Evolutionary conservation across 768 basidiomycete genomes (phyloP).

Genomic region (Nidula microcarpa): DNA sequence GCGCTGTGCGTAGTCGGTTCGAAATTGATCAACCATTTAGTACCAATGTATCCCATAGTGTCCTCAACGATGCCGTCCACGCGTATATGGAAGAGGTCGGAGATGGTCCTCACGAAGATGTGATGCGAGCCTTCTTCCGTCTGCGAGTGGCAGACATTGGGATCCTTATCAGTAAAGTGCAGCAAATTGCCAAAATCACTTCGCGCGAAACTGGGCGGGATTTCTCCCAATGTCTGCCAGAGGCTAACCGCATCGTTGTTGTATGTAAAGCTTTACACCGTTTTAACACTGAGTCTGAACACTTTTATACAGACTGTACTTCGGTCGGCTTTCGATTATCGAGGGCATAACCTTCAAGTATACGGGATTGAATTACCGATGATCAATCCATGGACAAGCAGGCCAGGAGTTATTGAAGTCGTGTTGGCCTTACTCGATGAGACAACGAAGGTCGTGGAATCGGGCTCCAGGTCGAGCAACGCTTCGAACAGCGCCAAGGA

Average conservation of each 20-base stretch:
- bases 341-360: slow-evolving; percentile 63
- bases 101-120: slow-evolving; percentile 64
- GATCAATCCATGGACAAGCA: slow-evolving; percentile 84
- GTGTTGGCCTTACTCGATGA: slow-evolving; percentile 69
- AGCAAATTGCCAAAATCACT: slow-evolving; percentile 40
- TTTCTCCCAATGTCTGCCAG: slow-evolving; percentile 44
- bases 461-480: slow-evolving; percentile 15
- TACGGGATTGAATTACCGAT: slow-evolving; percentile 77
- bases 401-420: slow-evolving; percentile 61
- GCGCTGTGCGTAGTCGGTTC: too few relatives aligned
- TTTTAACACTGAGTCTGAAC: not conserved
- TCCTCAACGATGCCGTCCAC: slow-evolving; percentile 69
- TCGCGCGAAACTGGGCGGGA: slow-evolving; percentile 42
- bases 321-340: slow-evolving; percentile 70
- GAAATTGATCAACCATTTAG: not conserved
- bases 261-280: slow-evolving; percentile 37
- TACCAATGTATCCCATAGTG: slow-evolving; percentile 24
- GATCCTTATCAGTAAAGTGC: slow-evolving; percentile 58
- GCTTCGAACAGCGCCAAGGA: slow-evolving; percentile 21
- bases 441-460: slow-evolving; percentile 49
- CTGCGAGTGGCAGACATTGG: slow-evolving; percentile 65
- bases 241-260: slow-evolving; percentile 67
- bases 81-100: slow-evolving; percentile 60
- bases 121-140: slow-evolving; percentile 83
- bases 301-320: slow-evolving; percentile 54